Evolutionary conservation across 2,329 filamentous ascomycete genomes (phyloP).

Genomic region (Sporothrix phasma): DNA sequence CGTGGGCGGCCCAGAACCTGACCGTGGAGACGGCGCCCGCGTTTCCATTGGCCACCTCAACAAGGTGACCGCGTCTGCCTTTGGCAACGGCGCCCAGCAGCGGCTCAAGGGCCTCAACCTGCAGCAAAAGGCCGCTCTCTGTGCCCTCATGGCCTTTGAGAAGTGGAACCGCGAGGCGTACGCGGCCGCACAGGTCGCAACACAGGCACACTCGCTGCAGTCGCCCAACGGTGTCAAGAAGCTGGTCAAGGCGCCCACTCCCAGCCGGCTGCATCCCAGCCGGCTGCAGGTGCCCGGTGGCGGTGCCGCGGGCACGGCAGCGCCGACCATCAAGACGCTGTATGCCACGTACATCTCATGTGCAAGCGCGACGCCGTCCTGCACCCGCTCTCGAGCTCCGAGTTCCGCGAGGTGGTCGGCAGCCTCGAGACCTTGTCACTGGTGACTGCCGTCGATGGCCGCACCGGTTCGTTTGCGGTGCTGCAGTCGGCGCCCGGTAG

Average conservation of each 20-base stretch:
- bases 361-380: constrained; percentile 84
- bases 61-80: constrained; percentile 78
- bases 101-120: constrained; percentile 81
- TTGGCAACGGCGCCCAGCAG: constrained; percentile 79
- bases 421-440: constrained; percentile 83
- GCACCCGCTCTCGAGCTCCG: constrained; percentile 78
- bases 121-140: constrained; percentile 92
- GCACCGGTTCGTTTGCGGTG: constrained; percentile 54
- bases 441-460: constrained; percentile 59
- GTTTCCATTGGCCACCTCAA: constrained; percentile 87
- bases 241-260: constrained; percentile 18
- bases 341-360: constrained; percentile 73
- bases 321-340: constrained; percentile 73
- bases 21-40: constrained; percentile 75
- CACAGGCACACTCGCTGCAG: not conserved
- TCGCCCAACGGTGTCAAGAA: constrained; percentile 12
- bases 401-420: constrained; percentile 87
- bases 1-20: constrained; percentile 50
- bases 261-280: constrained; percentile 25
- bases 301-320: constrained; percentile 34
- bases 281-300: constrained; percentile 41
- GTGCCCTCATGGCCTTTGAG: constrained; percentile 79
- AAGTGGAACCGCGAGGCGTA: constrained; percentile 53
- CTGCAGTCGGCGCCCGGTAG: constrained; percentile 63
- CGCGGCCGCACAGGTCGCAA: constrained; percentile 20